Base-by-base conservation (phyloP, 2,329 filamentous ascomycete genomes). In the Neonectria faginata region DNA sequence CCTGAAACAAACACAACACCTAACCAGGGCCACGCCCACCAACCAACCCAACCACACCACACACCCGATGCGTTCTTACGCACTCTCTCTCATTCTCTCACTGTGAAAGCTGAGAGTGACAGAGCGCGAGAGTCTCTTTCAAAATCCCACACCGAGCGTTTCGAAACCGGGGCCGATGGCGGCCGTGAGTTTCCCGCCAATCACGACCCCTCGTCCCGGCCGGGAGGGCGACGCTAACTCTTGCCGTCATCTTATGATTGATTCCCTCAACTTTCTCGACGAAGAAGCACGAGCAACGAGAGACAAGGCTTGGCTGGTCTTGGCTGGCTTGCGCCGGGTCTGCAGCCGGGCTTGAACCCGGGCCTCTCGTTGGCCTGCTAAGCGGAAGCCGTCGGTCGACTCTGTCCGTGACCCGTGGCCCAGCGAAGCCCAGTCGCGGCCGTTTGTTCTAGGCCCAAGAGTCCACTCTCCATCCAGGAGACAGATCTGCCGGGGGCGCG, bases 111-210 rank as follows among this genome's bases (percentile, higher is more conserved):
- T 20, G 36, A n/a, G 36, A n/a, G 36, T 39, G 14, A n/a, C 36
- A n/a, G 36, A 39, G 36, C 16, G 36, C 3, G 14, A 39, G 36
- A 39, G 44, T n/a, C 11, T 48, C 44, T 48, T 53, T 51, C 47
- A 41, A 29, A 62, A 62, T 61, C 64, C 61, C 67, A 62, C 62
- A 64, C 68, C 59, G 47, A 69, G 70, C 67, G 70, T 72, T 72
- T 72, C 70, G 70, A 72, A 72, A 72, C 70, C 62, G 55, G 58
- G 57, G 53, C 52, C 42, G 47, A 50, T 33, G 60, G 60, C 41
- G 48, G 47, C 44, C 42, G 33, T 50, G 22, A 47, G 55, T 71
- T 39, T 72, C 69, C 70, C 70, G 70, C 70, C 70, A 72, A 72
- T 72, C 64, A 55, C 10, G 16, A 12, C 16, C 12, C 5, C 27